Evolutionary conservation across 73 alveolate species (phyloP), one percentile per base, ranked within the genome.

Genomic region (Paramecium sonneborni): DNA sequence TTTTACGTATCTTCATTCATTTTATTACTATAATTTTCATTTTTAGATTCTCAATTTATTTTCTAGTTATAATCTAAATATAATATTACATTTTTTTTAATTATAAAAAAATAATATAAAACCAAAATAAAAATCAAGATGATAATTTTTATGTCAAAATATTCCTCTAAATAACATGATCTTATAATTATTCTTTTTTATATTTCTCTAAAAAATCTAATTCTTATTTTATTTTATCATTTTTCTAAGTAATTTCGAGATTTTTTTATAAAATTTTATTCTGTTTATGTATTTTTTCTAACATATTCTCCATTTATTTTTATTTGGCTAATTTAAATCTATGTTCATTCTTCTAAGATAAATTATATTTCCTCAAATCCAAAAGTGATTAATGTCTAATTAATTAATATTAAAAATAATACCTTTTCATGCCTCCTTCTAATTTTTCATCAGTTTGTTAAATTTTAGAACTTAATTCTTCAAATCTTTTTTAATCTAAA

Each of bases 111-210:
- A 52, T 52, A 52, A 52, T 52, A 52, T 52, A 5, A 52, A 52
- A 52, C 68, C 68, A 52, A 52, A 52, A 52, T 52, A 52, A 52
- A 48, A 52, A 52, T 52, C 68, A 52, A 52, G 68, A 52, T 52
- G 68, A 52, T n/a, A 62, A 26, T 62, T 62, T 62, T 32, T 30
- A 62, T 11, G 48, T 12, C 84, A 21, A 30, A 15, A 26, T 26
- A 12, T 32, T 62, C 20, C 84, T 62, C 26, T 62, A 32, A 62
- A 62, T 62, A 62, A 62, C 46, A 30, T 62, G 24, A 62, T 62
- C 84, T 62, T 62, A 62, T 62, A 62, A 32, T 62, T 62, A 62
- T 62, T 62, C 84, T 62, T 62, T 62, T 62, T 62, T 62, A 32
- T 62, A 62, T 62, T 62, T 62, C 44, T 62, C 84, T 62, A 62